Evolutionary conservation across 768 basidiomycete genomes (phyloP).

Genomic region (Fibroporia radiculosa): DNA sequence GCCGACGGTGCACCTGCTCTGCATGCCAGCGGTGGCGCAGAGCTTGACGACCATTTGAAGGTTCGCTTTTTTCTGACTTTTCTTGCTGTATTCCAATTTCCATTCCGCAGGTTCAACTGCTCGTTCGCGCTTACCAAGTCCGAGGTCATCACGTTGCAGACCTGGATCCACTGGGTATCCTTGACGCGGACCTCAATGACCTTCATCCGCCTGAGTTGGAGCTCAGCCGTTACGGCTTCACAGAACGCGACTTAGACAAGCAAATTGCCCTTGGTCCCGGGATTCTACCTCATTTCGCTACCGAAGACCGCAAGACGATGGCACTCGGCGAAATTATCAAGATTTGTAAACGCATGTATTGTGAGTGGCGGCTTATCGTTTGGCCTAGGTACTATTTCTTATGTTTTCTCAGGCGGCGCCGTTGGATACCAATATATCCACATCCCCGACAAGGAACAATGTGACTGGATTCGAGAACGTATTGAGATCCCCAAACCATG

Average conservation of each 20-base stretch:
- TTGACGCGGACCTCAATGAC: slow-evolving; percentile 79
- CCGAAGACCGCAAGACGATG: slow-evolving; percentile 81
- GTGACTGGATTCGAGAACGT: slow-evolving; percentile 98
- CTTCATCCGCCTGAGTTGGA: slow-evolving; percentile 83
- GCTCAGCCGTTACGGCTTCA: slow-evolving; percentile 91
- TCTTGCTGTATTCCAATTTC: background rate
- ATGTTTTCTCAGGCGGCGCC: slow-evolving; percentile 54
- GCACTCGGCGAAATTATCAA: slow-evolving; percentile 87
- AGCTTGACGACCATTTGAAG: slow-evolving; percentile 92
- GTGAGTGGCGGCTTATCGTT: slow-evolving; percentile 38
- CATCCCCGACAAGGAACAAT: slow-evolving; percentile 97
- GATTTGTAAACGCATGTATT: slow-evolving; percentile 87
- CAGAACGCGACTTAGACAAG: slow-evolving; percentile 89
- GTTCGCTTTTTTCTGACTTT: slow-evolving; percentile 31
- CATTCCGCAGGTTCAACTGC: slow-evolving; percentile 75
- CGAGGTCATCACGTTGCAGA: slow-evolving; percentile 96
- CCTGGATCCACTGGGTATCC: slow-evolving; percentile 91
- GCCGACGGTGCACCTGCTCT: slow-evolving; percentile 20
- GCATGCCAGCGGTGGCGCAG: slow-evolving; percentile 42
- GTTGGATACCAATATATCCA: slow-evolving; percentile 90
- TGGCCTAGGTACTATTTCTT: background rate
- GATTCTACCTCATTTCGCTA: slow-evolving; percentile 92
- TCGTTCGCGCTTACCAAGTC: slow-evolving; percentile 98
- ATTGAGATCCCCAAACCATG: slow-evolving; percentile 93
- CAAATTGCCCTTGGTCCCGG: slow-evolving; percentile 93